Evolutionary conservation across 2,329 filamentous ascomycete genomes (phyloP), one percentile per base, ranked within the genome.

Genomic region (Colletotrichum theobromicola): DNA sequence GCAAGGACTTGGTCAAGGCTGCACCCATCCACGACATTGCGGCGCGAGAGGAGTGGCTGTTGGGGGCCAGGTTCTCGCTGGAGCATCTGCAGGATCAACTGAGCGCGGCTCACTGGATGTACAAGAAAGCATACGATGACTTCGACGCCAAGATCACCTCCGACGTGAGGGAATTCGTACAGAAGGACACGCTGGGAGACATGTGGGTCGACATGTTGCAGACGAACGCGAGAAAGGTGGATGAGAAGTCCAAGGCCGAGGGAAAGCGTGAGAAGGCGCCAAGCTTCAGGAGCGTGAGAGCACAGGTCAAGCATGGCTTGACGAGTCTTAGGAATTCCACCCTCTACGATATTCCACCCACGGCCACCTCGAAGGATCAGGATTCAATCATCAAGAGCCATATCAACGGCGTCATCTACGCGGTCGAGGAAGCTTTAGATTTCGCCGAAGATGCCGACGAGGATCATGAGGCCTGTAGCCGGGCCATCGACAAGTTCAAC

Each of bases 201-300:
- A 37, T 74, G 16, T 75, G 73, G 73, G n/a, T 24, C 34, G 64
- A 75, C 34, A 65, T 63, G 63, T 4, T 69, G 26, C 60, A 28
- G 15, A 50, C 58, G 57, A 34, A 53, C 32, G 30, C 30, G 26
- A 67, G 35, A 13, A 57, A 73, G n/a, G n/a, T 30, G 8, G 15
- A 32, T 15, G 32, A 34, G 32, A 24, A 37, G 24, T n/a, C n/a
- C n/a, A 61, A 24, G 28, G 28, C 32, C 24, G 24, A 15, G n/a
- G 42, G 42, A n/a, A 50, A 9, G 26, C 16, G 61, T 15, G 62
- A 72, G 6, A 37, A 26, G 13, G 28, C 70, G 15, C 30, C 26
- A 13, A 24, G 68, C 30, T 58, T 64, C 12, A 32, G 35, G 10
- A 60, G 60, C 9, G 32, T 53, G 12, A 60, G 46, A 9, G 24